A percentile compares a stretch with the other conserved stretches of the same genome.
Conservation (phyloP, 2,329 filamentous ascomycete species). For the Phialocephala subalpina region DNA sequence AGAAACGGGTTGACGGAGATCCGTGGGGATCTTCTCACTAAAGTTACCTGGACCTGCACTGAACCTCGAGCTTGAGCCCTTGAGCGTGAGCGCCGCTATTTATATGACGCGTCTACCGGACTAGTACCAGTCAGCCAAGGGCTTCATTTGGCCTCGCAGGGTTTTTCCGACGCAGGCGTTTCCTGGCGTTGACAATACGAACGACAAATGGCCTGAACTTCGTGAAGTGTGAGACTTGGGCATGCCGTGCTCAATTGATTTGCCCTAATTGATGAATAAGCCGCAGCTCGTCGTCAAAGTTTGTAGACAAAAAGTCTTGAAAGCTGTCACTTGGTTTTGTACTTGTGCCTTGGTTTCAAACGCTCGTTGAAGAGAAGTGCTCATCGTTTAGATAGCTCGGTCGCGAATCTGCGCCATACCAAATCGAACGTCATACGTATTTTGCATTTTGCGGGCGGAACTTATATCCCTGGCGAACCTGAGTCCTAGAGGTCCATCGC, state of each 20-base stretch:
- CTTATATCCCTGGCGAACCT: not conserved
- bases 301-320: not conserved
- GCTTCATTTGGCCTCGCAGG: not conserved
- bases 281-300: not conserved
- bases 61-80: not conserved
- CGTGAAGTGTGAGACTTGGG: not conserved
- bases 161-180: not conserved
- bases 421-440: too few species aligned
- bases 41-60: not conserved
- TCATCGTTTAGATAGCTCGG: too few species aligned
- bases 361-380: not conserved
- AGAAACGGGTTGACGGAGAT: not conserved
- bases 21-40: conserved; percentile 1
- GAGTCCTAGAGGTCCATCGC: not conserved
- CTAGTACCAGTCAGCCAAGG: too few species aligned
- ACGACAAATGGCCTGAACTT: not conserved
- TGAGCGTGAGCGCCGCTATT: conserved; percentile 14
- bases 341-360: not conserved
- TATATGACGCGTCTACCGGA: conserved; percentile 18
- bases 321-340: conserved; percentile 2
- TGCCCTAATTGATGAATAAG: not conserved
- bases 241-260: not conserved
- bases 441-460: not conserved
- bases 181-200: too few species aligned
- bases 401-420: too few species aligned